Evolutionary conservation across 2,329 filamentous ascomycete species (phyloP).

Genomic region (Scleromitrula shiraiana): DNA sequence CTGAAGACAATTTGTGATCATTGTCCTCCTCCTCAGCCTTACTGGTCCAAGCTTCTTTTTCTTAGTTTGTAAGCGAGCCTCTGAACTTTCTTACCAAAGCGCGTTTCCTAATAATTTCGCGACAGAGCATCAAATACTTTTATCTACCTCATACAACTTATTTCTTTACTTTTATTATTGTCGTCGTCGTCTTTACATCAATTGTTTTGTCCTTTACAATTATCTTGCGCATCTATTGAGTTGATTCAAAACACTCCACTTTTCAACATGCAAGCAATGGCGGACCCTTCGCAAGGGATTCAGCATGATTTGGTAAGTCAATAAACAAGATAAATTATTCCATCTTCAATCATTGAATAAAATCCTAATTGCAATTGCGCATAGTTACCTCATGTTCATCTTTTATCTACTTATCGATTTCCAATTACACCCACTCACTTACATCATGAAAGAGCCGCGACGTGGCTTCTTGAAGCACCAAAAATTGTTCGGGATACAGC

Average conservation of each 20-base stretch:
- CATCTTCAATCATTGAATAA: slow-evolving; percentile 3
- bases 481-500: slow-evolving; percentile 77
- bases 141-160: neutral
- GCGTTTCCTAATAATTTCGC: neutral
- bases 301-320: slow-evolving; percentile 36
- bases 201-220: neutral
- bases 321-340: slow-evolving; percentile 6
- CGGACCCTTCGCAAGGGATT: slow-evolving; percentile 37
- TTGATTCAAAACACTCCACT: neutral
- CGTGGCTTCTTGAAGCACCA: slow-evolving; percentile 76
- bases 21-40: too few species aligned
- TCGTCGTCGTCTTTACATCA: neutral
- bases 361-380: slow-evolving; percentile 13
- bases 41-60: neutral
- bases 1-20: neutral
- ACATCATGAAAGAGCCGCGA: slow-evolving; percentile 67
- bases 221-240: neutral
- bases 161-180: too few species aligned
- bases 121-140: neutral
- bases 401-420: slow-evolving; percentile 77
- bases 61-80: neutral
- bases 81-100: neutral
- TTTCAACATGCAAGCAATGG: slow-evolving; percentile 29
- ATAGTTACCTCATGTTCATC: slow-evolving; percentile 65
- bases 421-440: slow-evolving; percentile 59